These are phyloP conservation scores for Tuber magnatum DNA, from an alignment of 495 filamentous ascomycete species.

Conservation along the genomic window DNA sequence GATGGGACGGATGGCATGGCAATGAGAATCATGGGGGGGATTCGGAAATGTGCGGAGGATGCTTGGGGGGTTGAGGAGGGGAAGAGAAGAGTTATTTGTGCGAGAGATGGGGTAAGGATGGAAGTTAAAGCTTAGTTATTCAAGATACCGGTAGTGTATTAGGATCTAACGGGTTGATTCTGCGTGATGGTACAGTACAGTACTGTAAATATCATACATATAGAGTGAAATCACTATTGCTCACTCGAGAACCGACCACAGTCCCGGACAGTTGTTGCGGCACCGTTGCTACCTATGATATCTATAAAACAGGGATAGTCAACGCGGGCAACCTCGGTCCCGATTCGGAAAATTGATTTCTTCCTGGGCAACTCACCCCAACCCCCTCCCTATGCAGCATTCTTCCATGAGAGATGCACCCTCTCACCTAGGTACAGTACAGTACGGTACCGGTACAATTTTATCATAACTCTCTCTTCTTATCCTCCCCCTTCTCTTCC, in stretches of 20 bases:
- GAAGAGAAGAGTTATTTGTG: slow-evolving; percentile 26
- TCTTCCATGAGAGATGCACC: background rate
- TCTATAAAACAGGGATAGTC: background rate
- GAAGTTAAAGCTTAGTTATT: slow-evolving; percentile 19
- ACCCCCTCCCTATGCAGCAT: background rate
- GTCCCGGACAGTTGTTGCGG: background rate
- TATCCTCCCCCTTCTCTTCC: background rate
- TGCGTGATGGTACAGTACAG: background rate
- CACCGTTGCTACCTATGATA: background rate
- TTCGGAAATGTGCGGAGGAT: slow-evolving; percentile 25
- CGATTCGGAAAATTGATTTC: background rate
- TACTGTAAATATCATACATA: background rate
- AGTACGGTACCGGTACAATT: too few relatives aligned
- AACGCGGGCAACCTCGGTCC: background rate
- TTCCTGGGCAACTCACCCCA: background rate
- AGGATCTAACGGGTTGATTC: background rate
- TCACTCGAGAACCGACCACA: background rate
- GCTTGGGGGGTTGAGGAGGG: slow-evolving; percentile 14
- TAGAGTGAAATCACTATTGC: background rate
- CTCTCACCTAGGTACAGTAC: background rate
- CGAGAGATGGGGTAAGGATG: slow-evolving; percentile 30
- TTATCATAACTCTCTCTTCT: background rate
- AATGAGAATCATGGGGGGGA: slow-evolving; percentile 21
- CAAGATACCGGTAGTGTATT: background rate
- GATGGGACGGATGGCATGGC: slow-evolving; percentile 27